Conservation (phyloP, 2,329 filamentous ascomycete species). For the Fusarium oxysporum region DNA sequence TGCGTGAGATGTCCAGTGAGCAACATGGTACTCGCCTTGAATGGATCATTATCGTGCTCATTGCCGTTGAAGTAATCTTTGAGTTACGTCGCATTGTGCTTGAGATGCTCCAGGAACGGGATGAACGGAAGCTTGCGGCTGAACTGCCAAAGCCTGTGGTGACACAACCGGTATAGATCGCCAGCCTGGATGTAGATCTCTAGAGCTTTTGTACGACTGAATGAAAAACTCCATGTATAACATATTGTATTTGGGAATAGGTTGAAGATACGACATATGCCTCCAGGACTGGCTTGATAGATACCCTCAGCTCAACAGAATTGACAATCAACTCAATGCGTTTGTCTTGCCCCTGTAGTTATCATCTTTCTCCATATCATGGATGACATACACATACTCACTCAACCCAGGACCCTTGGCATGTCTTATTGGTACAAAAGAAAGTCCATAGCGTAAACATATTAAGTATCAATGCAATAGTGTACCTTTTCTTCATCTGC, state of each 20-base stretch:
- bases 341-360: neutral
- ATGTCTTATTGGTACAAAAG: neutral
- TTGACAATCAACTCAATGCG: conserved; percentile 18
- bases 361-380: neutral
- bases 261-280: neutral
- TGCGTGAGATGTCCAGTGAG: conserved; percentile 89
- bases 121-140: conserved; percentile 49
- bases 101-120: conserved; percentile 62
- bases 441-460: neutral
- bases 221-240: conserved; percentile 14
- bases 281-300: conserved; percentile 25
- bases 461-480: conserved; percentile 16
- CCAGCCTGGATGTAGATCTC: neutral
- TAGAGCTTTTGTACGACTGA: conserved; percentile 14
- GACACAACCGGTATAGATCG: neutral
- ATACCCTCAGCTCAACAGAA: conserved; percentile 45
- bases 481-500: conserved; percentile 32
- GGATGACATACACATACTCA: neutral
- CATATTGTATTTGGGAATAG: conserved; percentile 11
- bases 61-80: conserved; percentile 91
- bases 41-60: conserved; percentile 95
- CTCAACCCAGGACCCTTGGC: neutral
- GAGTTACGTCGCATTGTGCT: conserved; percentile 81
- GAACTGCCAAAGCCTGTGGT: conserved; percentile 17
- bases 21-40: conserved; percentile 89